These are phyloP conservation scores for Aspergillus puulaauensis DNA, from an alignment of 2,329 filamentous ascomycete genomes.

Conservation along the genomic window DNA sequence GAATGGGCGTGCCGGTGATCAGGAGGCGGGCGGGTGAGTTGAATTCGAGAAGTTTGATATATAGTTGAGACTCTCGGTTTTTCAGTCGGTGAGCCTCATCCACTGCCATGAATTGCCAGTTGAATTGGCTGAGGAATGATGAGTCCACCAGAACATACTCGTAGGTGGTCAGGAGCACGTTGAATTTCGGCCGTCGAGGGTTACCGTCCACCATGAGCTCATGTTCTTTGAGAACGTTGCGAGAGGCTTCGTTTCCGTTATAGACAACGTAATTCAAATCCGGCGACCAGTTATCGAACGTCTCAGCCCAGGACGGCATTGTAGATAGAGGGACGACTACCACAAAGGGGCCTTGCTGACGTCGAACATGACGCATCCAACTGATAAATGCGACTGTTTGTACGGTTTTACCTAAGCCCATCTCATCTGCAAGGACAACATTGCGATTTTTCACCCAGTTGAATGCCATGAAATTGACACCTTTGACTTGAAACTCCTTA, in stretches of 20 bases:
- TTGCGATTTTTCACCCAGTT: conserved; percentile 95
- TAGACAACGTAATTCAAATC: conserved; percentile 98
- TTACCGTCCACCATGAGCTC: conserved; percentile 87
- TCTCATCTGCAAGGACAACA: conserved; percentile 96
- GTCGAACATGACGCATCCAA: conserved; percentile 87
- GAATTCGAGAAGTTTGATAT: conserved; percentile 80
- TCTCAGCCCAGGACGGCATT: conserved; percentile 97
- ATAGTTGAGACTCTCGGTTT: conserved; percentile 92
- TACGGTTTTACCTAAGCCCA: conserved; percentile 97
- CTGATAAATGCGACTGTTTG: conserved; percentile 97
- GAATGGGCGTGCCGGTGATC: conserved; percentile 95
- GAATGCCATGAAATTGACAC: conserved; percentile 91
- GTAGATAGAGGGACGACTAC: conserved; percentile 97
- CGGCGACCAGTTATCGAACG: conserved; percentile 93
- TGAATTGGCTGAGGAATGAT: conserved; percentile 80
- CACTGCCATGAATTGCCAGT: conserved; percentile 96
- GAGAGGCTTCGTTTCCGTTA: conserved; percentile 82
- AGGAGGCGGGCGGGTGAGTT: conserved; percentile 84
- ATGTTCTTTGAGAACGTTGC: conserved; percentile 83
- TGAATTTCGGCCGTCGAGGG: conserved; percentile 87
- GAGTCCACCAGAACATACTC: conserved; percentile 91
- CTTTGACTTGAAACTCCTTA: conserved; percentile 88
- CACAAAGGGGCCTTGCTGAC: conserved; percentile 90
- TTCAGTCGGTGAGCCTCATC: conserved; percentile 97
- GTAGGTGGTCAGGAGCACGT: conserved; percentile 96